Evolutionary conservation across 352 stramenopile species (phyloP), one percentile per base, ranked within the genome.

Genomic region (Globisporangium takayamanum): DNA sequence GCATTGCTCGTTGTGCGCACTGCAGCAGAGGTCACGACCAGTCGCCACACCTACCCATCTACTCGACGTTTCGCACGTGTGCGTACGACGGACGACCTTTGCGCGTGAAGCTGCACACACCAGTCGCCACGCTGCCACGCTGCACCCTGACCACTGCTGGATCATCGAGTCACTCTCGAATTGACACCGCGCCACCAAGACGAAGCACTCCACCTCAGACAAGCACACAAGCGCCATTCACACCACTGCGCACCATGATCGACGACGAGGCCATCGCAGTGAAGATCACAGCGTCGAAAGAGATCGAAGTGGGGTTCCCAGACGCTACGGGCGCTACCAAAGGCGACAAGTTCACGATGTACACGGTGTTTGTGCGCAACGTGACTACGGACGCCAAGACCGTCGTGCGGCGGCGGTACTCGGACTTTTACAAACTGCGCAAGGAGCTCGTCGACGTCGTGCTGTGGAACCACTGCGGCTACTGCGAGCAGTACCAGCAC

Each of bases 301-400:
- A 87, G 57, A 22, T 75, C n/a, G 75, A 83, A 16, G 57, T 44
- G 22, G 8, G 44, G 26, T 11, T 7, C 26, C 3, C 63, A 44
- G 22, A 63, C 42, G 48, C 41, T 7, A 39, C 56, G 41, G 36
- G 55, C 59, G 36, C 36, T 3, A 54, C 52, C 36, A 80, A 74
- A 54, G 73, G 75, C 15, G 67, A 86, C 26, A 89, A 85, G 59
- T 88, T 78, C 62, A 94, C 84, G n/a, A 82, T 90, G 64, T 94
- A 94, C 73, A 94, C 80, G 30, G 80, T 92, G 16, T 84, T 88
- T 57, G 80, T 94, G 62, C 79, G 81, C 56, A 94, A 92, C 61
- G 59, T 78, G 57, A 74, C 70, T 36, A 87, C 75, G 28, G 76
- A 80, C 60, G 70, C 69, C 63, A 94, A 94, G 61, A 88, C 79